Percentiles rank a stretch among this genome's conserved stretches.
phyloP scores from a whole-genome alignment of 441 rosid species.

The Breynia disticha region DNA sequence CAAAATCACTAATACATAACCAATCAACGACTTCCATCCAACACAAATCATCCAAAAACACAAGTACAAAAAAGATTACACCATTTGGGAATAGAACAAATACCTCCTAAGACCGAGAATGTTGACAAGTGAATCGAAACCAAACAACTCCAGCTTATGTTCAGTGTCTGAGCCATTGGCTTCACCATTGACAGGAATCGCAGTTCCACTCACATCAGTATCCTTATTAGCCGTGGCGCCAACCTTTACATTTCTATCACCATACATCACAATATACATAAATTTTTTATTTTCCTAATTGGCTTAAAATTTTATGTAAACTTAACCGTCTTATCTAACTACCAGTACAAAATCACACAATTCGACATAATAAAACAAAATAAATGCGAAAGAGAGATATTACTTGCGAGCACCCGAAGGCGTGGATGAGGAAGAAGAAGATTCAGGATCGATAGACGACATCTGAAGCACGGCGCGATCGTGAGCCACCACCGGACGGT shows the following conservation, averaged over 20 bases:
- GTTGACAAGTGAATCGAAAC: conserved; percentile 96
- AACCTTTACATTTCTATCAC: conserved; percentile 48
- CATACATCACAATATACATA: too few species aligned
- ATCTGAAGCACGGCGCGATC: conserved; percentile 92
- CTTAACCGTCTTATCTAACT: too few species aligned
- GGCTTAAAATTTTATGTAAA: too few species aligned
- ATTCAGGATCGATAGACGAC: conserved; percentile 80
- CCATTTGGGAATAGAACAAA: neutral
- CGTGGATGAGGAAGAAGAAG: conserved; percentile 47
- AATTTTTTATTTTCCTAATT: too few species aligned
- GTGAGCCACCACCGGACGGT: conserved; percentile 76
- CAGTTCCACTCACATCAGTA: conserved; percentile 30
- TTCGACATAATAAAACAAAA: too few species aligned
- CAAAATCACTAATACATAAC: neutral
- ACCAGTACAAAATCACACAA: too few species aligned
- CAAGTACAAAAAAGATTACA: too few species aligned
- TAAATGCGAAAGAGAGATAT: too few species aligned
- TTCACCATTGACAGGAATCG: conserved; percentile 35
- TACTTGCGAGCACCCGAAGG: too few species aligned
- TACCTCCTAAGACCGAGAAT: conserved; percentile 98
- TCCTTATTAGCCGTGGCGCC: conserved; percentile 26
- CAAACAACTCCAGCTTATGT: conserved; percentile 86
- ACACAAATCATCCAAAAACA: conserved; percentile 9
- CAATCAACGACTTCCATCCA: neutral
- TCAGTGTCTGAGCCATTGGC: conserved; percentile 49